These are phyloP conservation scores for Candida ulmi DNA, from an alignment of 805 yeast genomes.

Conservation along the genomic window DNA sequence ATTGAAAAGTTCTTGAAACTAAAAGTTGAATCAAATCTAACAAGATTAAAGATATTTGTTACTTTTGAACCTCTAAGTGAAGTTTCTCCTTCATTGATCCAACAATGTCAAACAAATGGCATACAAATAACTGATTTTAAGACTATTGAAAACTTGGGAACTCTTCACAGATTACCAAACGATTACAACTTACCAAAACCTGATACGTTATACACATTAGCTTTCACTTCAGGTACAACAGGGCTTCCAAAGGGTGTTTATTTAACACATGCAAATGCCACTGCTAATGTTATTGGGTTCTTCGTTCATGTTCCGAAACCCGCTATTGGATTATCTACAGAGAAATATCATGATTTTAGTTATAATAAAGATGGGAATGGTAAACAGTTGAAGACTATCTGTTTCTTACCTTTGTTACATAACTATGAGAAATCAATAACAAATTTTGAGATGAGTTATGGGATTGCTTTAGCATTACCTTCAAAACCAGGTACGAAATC, in stretches of 20 bases:
- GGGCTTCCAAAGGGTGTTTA: conserved; percentile 74
- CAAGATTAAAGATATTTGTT: conserved; percentile 9
- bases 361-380: conserved; percentile 16
- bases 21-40: conserved; percentile 26
- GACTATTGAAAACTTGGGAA: conserved; percentile 26
- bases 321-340: conserved; percentile 15
- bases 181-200: conserved; percentile 33
- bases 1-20: conserved; percentile 34
- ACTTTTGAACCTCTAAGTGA: conserved; percentile 11
- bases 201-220: conserved; percentile 49
- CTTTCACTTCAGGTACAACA: conserved; percentile 65
- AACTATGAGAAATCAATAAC: conserved; percentile 47
- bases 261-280: conserved; percentile 51
- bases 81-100: conserved; percentile 2
- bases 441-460: conserved; percentile 33
- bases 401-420: conserved; percentile 52
- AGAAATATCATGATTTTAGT: conserved; percentile 7
- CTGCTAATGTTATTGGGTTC: conserved; percentile 29
- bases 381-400: conserved; percentile 19
- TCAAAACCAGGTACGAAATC: conserved; percentile 33
- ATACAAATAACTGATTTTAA: conserved; percentile 29
- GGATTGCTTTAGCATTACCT: conserved; percentile 43
- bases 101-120: conserved; percentile 7
- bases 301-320: conserved; percentile 23
- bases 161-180: conserved; percentile 23